A percentile compares a stretch with the other conserved stretches of the same genome.
Evolutionary conservation across 371 early-diverging fungal genomes (phyloP).

Genomic region (Syncephalastrum sp.): DNA sequence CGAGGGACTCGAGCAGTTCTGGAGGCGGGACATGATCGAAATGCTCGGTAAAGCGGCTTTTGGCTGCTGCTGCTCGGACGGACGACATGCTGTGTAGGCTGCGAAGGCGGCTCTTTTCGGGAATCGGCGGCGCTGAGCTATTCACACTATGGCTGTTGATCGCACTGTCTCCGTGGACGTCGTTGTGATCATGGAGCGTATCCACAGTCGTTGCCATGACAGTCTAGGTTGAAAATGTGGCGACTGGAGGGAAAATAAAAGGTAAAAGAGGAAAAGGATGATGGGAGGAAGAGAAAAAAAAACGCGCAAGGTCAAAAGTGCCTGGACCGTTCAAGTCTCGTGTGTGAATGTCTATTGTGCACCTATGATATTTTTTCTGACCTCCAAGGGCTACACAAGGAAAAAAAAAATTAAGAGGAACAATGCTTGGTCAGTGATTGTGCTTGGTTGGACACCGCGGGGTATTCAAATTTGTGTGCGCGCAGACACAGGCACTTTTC

Average conservation of each 20-base stretch:
- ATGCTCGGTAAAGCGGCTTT: conserved; percentile 33
- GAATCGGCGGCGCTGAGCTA: conserved; percentile 16
- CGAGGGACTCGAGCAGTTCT: conserved; percentile 15
- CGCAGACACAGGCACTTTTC: no score
- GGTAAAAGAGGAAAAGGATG: conserved; percentile 1
- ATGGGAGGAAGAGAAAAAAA: not conserved
- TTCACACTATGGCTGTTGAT: no score
- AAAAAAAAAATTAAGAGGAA: no score
- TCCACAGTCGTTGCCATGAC: conserved; percentile 4
- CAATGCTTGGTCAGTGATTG: no score
- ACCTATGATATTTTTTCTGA: no score
- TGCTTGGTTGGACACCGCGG: no score
- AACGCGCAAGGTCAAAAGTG: not conserved
- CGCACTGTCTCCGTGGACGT: no score
- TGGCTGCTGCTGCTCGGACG: conserved; percentile 11
- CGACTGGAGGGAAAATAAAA: conserved; percentile 4
- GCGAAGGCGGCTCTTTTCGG: conserved; percentile 36
- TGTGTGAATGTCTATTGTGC: no score
- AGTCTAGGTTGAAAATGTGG: not conserved
- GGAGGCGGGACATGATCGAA: conserved; percentile 27
- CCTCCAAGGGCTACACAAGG: no score
- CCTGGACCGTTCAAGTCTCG: conserved; percentile 4
- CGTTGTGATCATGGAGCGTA: not conserved
- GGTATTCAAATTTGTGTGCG: no score
- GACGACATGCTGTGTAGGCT: conserved; percentile 7